phyloP scores from a whole-genome alignment of 1,284 basidiomycete species.

The Amylostereum areolatum region DNA sequence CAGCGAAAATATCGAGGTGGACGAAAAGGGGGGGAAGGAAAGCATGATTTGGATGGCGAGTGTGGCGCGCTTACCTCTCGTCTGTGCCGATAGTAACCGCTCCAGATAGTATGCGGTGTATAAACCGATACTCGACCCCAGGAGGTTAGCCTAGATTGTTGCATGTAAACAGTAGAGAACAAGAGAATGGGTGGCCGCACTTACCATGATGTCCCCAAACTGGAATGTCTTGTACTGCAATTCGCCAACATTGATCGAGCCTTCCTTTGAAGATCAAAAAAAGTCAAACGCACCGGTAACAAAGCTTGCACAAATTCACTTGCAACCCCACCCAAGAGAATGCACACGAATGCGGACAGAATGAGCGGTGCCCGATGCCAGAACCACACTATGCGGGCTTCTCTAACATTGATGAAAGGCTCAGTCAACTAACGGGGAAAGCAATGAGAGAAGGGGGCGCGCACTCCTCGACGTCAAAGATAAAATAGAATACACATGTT shows the following conservation, averaged over 20 bases:
- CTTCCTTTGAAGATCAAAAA: constrained; percentile 6
- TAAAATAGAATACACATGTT: constrained; percentile 81
- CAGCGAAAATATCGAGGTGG: not conserved
- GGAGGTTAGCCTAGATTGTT: constrained; percentile 65
- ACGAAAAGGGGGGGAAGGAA: constrained; percentile 1
- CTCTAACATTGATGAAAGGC: constrained; percentile 31
- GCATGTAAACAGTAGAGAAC: constrained; percentile 8
- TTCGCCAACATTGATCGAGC: constrained; percentile 1
- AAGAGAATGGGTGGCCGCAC: constrained; percentile 20
- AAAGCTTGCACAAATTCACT: constrained; percentile 82
- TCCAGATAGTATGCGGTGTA: constrained; percentile 64
- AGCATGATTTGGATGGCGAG: constrained; percentile 1
- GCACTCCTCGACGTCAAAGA: constrained; percentile 83
- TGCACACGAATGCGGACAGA: constrained; percentile 63
- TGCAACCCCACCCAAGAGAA: constrained; percentile 77
- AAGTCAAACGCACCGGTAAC: constrained; percentile 54
- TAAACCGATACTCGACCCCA: constrained; percentile 71
- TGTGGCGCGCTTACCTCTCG: constrained; percentile 47
- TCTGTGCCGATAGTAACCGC: constrained; percentile 65
- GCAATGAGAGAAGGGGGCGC: constrained; percentile 19
- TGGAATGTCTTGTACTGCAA: constrained; percentile 74
- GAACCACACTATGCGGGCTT: constrained; percentile 71
- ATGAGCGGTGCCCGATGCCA: constrained; percentile 77
- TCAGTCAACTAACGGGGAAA: too few relatives aligned
- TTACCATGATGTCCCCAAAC: constrained; percentile 66